These are phyloP conservation scores for Phytophthora pseudosyringae DNA, from an alignment of 352 stramenopile species.

Conservation along the genomic window DNA sequence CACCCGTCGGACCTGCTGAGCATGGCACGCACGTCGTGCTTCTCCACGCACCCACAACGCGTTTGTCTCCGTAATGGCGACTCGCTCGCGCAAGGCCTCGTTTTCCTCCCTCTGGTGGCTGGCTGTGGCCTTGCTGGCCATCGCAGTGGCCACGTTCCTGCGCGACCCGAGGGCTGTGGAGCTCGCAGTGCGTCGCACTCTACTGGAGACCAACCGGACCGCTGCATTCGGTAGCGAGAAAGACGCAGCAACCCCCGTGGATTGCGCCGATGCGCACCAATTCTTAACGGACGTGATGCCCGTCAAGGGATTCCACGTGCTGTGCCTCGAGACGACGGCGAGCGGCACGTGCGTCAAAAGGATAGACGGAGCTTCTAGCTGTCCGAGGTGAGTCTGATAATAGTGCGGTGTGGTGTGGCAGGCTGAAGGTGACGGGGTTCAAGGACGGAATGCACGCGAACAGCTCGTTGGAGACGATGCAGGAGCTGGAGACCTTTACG, in stretches of 20 bases:
- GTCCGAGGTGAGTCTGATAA: too few species aligned
- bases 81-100: background rate
- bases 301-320: conserved; percentile 77
- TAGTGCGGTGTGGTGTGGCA: conserved; percentile 35
- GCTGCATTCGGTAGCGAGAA: background rate
- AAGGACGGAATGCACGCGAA: conserved; percentile 60
- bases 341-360: conserved; percentile 45
- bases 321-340: conserved; percentile 60
- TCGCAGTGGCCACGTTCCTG: conserved; percentile 18
- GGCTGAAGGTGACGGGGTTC: conserved; percentile 55
- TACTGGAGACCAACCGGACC: conserved; percentile 11
- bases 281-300: conserved; percentile 63
- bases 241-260: too few species aligned
- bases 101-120: conserved; percentile 20
- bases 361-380: background rate
- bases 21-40: too few species aligned
- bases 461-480: conserved; percentile 39
- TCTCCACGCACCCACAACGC: too few species aligned
- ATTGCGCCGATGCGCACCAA: conserved; percentile 45
- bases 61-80: too few species aligned
- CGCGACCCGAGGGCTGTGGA: conserved; percentile 24
- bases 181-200: conserved; percentile 12
- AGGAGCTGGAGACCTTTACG: conserved; percentile 45
- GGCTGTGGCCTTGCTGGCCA: conserved; percentile 30
- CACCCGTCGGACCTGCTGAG: conserved; percentile 4